Evolutionary conservation across 176 grass and related monocot species (phyloP), one percentile per base, ranked within the genome.

Genomic region (Ensete glaucum): DNA sequence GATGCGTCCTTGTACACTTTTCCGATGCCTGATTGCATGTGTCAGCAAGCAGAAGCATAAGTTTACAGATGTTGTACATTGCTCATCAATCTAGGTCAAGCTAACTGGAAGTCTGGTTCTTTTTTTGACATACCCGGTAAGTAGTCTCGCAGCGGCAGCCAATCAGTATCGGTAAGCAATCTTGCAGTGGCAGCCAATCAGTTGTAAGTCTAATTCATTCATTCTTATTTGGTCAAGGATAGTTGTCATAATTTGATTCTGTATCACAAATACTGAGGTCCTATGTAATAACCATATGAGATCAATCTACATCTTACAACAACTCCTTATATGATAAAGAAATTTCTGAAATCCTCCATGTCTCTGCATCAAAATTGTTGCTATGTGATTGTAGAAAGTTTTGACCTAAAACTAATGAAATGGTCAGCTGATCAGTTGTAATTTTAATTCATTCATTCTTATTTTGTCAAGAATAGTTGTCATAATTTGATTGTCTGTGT

Each of bases 1-100:
- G 63, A 81, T 57, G 81, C 84, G 23, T 92, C 90, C 66, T 79
- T 90, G 24, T 97, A 93, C 75, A 90, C 75, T 62, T 87, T 87
- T 50, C 93, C 93, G 1, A 90, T 92, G 83, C 93, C 93, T 9
- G 90, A 93, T 80, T 97, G 93, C 85, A 90, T 93, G 90, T 93
- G 93, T 74, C 75, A 76, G 52, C 77, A 83, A 81, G n/a, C 79
- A 63, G 79, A 88, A 78, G 3, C 73, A 82, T 79, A 76, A 82
- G 22, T 4, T 74, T 71, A 19, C 1, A 21, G 16, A 54, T 8
- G 0, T 17, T 74, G 22, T 8, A 74, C 16, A 71, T 71, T 54
- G 19, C 20, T 70, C 26, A 22, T 57, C 16, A 29, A 25, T 29
- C 53, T 56, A 74, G 8, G 1, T 34, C 52, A 74, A 22, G 34